Conservation (phyloP, 1,284 basidiomycete species). For the Trametes pubescens region DNA sequence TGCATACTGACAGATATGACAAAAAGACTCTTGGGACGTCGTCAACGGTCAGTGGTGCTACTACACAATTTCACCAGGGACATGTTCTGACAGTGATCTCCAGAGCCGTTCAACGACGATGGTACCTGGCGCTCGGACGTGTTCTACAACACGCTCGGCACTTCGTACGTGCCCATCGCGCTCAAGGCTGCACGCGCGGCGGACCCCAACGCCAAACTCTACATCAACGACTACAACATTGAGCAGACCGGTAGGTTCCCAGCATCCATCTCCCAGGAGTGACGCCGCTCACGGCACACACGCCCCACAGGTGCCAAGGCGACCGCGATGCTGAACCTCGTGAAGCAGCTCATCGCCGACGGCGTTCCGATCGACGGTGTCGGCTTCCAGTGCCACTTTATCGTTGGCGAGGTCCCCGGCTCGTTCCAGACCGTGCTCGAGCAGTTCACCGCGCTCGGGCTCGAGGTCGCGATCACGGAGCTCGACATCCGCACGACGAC, state of each 20-base stretch:
- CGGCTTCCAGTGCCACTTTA: constrained; percentile 60
- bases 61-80: too few relatives aligned
- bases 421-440: constrained; percentile 51
- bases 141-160: constrained; percentile 57
- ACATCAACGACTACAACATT: constrained; percentile 65
- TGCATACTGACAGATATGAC: constrained; percentile 1
- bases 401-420: constrained; percentile 55
- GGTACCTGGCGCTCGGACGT: constrained; percentile 59
- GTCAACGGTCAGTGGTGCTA: constrained; percentile 43
- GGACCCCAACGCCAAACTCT: constrained; percentile 51
- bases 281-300: background rate
- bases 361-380: constrained; percentile 58
- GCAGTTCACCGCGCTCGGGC: constrained; percentile 56
- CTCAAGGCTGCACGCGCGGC: constrained; percentile 54
- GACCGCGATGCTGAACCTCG: constrained; percentile 54
- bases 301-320: constrained; percentile 48
- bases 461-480: constrained; percentile 65
- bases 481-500: constrained; percentile 61
- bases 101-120: constrained; percentile 66
- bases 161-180: constrained; percentile 52
- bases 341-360: constrained; percentile 50
- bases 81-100: background rate
- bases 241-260: constrained; percentile 33
- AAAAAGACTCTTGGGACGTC: constrained; percentile 47
- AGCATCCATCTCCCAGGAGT: background rate